These are phyloP conservation scores for Calonectria fujianensis DNA, from an alignment of 2,329 filamentous ascomycete genomes.

Conservation along the genomic window DNA sequence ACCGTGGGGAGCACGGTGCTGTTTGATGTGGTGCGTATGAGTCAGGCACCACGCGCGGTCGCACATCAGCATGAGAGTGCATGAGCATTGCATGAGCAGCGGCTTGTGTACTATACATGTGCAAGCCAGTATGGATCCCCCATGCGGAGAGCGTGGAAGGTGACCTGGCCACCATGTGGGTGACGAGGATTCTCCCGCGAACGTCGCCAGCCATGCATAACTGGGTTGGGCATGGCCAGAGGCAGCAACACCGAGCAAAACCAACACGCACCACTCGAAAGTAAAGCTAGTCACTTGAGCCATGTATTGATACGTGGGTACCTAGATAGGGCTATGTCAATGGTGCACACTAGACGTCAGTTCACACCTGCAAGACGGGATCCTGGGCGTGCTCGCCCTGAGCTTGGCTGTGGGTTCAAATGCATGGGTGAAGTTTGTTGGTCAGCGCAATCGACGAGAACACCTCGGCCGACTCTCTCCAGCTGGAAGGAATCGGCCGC, in stretches of 20 bases:
- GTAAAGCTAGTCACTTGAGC: constrained; percentile 2
- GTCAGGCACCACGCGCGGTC: constrained; percentile 39
- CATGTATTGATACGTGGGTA: constrained; percentile 8
- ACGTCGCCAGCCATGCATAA: constrained; percentile 32
- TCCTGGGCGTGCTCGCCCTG: not conserved
- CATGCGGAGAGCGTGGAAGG: constrained; percentile 26
- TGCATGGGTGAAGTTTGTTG: constrained; percentile 26
- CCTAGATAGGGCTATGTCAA: constrained; percentile 2
- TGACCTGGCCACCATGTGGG: constrained; percentile 41
- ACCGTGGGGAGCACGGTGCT: constrained; percentile 13
- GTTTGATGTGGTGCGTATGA: constrained; percentile 42
- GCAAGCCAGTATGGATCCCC: constrained; percentile 31
- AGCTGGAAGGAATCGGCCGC: constrained; percentile 22
- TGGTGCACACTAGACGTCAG: constrained; percentile 10
- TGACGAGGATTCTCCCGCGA: constrained; percentile 38
- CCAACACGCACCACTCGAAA: not conserved
- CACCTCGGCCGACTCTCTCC: constrained; percentile 19
- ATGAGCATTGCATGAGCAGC: constrained; percentile 27
- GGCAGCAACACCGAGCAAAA: constrained; percentile 3
- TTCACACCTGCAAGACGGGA: constrained; percentile 8
- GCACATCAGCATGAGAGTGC: constrained; percentile 23
- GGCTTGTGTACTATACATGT: constrained; percentile 25
- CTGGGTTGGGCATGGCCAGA: constrained; percentile 9
- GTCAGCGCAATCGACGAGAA: constrained; percentile 20
- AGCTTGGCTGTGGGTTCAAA: not conserved